phyloP scores from a whole-genome alignment of 306 rosid species.

The Quercus gilva region DNA sequence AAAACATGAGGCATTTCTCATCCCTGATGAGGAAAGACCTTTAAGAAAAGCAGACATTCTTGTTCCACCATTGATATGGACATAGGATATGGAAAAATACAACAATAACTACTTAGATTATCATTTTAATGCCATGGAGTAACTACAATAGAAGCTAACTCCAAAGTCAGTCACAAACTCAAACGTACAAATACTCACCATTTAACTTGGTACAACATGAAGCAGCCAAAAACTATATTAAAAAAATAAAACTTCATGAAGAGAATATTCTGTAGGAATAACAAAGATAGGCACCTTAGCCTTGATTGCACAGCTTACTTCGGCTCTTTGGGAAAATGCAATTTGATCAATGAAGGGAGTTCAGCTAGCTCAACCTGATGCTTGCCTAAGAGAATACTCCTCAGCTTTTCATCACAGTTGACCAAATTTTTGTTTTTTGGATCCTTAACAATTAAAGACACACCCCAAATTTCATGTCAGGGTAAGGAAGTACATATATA shows the following conservation, averaged over 20 bases:
- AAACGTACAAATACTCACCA: neutral
- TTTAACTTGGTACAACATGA: slow-evolving; percentile 16
- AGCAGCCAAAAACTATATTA: slow-evolving; percentile 21
- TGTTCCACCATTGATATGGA: neutral
- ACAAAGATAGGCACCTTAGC: slow-evolving; percentile 6
- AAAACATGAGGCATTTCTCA: neutral
- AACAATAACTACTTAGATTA: neutral
- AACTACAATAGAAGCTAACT: neutral
- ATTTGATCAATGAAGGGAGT: slow-evolving; percentile 83
- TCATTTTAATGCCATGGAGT: neutral
- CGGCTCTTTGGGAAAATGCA: slow-evolving; percentile 79
- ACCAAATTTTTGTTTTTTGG: slow-evolving; percentile 81
- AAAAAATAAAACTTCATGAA: slow-evolving; percentile 8
- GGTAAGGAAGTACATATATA: neutral
- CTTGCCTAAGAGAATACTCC: slow-evolving; percentile 69
- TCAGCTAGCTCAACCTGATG: slow-evolving; percentile 73
- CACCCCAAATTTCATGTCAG: slow-evolving; percentile 23
- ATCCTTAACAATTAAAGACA: slow-evolving; percentile 49
- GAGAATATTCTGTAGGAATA: neutral
- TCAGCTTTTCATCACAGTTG: slow-evolving; percentile 77
- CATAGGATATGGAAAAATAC: neutral
- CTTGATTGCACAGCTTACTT: slow-evolving; percentile 38
- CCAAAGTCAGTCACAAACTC: neutral
- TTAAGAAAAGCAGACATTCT: neutral
- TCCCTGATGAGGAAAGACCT: neutral